These are phyloP conservation scores for Aristolochia fimbriata DNA, from an alignment of 164 flowering plant genomes.

Conservation along the genomic window DNA sequence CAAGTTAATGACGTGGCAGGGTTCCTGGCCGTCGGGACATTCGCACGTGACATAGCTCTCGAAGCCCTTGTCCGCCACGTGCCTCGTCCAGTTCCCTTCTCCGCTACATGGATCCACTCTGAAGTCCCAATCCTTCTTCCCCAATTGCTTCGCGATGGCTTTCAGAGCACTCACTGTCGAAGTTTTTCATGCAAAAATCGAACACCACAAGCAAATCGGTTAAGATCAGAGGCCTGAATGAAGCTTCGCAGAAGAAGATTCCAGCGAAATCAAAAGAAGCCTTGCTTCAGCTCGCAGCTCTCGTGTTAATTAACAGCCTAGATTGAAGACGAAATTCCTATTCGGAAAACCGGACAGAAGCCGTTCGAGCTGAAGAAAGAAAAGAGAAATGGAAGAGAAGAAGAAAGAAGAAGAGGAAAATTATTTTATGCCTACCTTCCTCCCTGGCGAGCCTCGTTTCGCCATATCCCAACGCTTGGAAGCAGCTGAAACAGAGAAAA, in stretches of 20 bases:
- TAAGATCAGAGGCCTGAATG: neutral
- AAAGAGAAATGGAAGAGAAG: neutral
- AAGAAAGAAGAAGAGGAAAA: neutral
- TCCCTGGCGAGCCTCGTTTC: neutral
- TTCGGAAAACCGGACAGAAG: neutral
- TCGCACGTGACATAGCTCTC: conserved; percentile 48
- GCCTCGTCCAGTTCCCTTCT: conserved; percentile 26
- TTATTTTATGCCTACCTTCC: neutral
- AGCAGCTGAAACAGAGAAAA: neutral
- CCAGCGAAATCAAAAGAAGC: neutral
- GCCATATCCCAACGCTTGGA: neutral
- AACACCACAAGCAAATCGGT: neutral
- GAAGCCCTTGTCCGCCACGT: conserved; percentile 18
- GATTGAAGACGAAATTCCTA: neutral
- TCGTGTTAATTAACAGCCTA: no score
- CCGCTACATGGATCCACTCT: conserved; percentile 13
- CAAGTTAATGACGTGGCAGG: conserved; percentile 57
- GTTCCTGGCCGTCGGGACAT: conserved; percentile 32
- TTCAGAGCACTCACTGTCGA: conserved; percentile 46
- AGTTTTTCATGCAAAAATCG: neutral
- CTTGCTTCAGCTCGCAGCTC: no score
- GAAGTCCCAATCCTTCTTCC: conserved; percentile 52
- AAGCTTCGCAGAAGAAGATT: neutral
- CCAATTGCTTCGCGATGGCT: conserved; percentile 37
- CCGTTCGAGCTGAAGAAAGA: neutral